Base-by-base conservation (phyloP, 768 basidiomycete species). In the Tricholoma hemisulphureum region DNA sequence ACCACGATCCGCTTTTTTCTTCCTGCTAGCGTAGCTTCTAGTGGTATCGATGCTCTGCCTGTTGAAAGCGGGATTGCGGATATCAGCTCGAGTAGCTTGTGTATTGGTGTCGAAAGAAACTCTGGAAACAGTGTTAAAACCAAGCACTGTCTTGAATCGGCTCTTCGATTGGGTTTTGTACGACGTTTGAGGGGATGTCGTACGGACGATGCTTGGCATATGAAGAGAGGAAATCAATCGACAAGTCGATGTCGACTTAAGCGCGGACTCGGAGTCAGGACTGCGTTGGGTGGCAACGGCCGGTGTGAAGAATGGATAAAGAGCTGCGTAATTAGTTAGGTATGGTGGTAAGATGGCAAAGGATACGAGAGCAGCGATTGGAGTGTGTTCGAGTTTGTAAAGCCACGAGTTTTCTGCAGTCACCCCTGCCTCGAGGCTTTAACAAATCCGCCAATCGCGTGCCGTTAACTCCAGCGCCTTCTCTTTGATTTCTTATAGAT, bases 131-230 rank as follows among this genome's bases (percentile, higher is more conserved):
- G 75, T 56, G 64, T 60, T 60, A 37, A 83, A 73, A 51, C 80
- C 81, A 52, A 83, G 73, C 43, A 80, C 80, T 26, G 78, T 69
- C 65, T 76, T 77, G 68, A 83, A 75, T 65, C 75, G 77, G 71
- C 76, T 77, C 75, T 74, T 79, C 54, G 74, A 68, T 31, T 72
- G 64, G 46, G 58, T 20, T 56, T 41, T 41, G 58, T 64, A 60
- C 56, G 64, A 58, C 28, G 51, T 59, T 28, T 48, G 57, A 39
- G 62, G 55, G n/a, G 65, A 59, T 55, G 46, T 45, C 20, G 61
- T 23, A 53, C 34, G 60, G 32, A 63, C 62, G 31, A 51, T 37
- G 23, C 51, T 59, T 53, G 52, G 51, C 56, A 60, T 53, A 50
- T 43, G 55, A 53, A 39, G 55, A 50, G 45, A 57, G 43, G 28